Conservation (phyloP, 805 yeast species). For the Kockiozyma suomiensis region DNA sequence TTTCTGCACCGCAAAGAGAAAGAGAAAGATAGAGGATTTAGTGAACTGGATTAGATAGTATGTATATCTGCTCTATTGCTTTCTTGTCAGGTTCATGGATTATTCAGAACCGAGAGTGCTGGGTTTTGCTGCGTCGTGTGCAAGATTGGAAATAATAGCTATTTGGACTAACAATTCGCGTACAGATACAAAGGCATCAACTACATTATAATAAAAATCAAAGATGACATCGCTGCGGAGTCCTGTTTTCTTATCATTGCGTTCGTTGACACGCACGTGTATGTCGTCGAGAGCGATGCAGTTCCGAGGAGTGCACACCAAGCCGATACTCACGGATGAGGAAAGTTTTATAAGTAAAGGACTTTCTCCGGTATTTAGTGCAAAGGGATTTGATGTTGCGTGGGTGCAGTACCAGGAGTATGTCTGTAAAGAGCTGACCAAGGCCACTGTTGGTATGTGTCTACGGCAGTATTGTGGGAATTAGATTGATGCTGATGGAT, state of each 20-base stretch:
- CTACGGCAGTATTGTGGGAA: slow-evolving; percentile 34
- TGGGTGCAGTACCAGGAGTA: slow-evolving; percentile 82
- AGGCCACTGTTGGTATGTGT: slow-evolving; percentile 34
- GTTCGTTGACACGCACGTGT: not conserved
- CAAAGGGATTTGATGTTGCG: slow-evolving; percentile 67
- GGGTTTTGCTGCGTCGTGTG: too few species aligned
- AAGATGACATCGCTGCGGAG: not conserved
- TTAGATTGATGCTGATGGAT: too few species aligned
- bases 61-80: too few species aligned
- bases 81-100: too few species aligned
- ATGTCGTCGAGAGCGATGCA: too few species aligned
- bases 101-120: too few species aligned
- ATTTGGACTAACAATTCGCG: too few species aligned
- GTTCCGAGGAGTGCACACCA: slow-evolving; percentile 53
- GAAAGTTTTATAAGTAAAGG: slow-evolving; percentile 51
- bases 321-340: slow-evolving; percentile 57
- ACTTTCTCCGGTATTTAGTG: slow-evolving; percentile 64
- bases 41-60: too few species aligned
- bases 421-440: slow-evolving; percentile 42
- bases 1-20: too few species aligned
- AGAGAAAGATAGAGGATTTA: too few species aligned
- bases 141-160: too few species aligned
- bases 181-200: too few species aligned
- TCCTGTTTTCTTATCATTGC: not conserved
- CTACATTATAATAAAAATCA: not conserved